These are phyloP conservation scores for Leccinum broughii DNA, from an alignment of 768 basidiomycete genomes.

Conservation along the genomic window DNA sequence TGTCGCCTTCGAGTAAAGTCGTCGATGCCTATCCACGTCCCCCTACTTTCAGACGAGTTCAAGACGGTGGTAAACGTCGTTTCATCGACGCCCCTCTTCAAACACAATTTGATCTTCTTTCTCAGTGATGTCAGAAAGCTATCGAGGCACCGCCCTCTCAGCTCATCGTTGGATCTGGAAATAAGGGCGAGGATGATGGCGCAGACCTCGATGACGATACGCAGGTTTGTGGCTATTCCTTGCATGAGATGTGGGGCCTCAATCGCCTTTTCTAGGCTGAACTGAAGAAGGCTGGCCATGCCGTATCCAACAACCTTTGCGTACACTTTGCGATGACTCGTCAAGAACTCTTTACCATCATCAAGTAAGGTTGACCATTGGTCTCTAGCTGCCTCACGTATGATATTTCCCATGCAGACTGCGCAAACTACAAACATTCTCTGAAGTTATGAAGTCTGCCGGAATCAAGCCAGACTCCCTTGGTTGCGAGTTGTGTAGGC, in stretches of 20 bases:
- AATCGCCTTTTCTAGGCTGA: conserved; percentile 44
- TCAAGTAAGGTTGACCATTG: conserved; percentile 39
- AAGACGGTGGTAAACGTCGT: too few species aligned
- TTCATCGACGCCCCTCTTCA: neutral
- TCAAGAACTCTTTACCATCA: conserved; percentile 64
- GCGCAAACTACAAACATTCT: conserved; percentile 58
- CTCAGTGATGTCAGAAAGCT: conserved; percentile 46
- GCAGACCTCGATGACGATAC: conserved; percentile 70
- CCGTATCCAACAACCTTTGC: conserved; percentile 60
- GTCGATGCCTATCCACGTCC: too few species aligned
- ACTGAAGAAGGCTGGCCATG: conserved; percentile 66
- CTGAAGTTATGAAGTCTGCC: conserved; percentile 49
- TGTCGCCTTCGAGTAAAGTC: too few species aligned
- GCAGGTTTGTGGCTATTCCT: conserved; percentile 59
- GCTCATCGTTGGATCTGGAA: conserved; percentile 59
- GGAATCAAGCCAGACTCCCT: conserved; percentile 50
- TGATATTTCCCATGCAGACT: conserved; percentile 35
- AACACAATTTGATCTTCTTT: neutral
- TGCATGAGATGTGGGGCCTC: too few species aligned
- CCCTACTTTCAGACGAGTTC: too few species aligned
- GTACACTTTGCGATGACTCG: conserved; percentile 64
- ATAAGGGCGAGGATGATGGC: conserved; percentile 55
- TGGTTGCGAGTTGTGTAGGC: conserved; percentile 77
- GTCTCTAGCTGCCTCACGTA: neutral
- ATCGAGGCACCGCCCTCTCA: conserved; percentile 64